Base-by-base conservation (phyloP, 2,329 filamentous ascomycete genomes). In the Pyrenophora tritici-repentis region DNA sequence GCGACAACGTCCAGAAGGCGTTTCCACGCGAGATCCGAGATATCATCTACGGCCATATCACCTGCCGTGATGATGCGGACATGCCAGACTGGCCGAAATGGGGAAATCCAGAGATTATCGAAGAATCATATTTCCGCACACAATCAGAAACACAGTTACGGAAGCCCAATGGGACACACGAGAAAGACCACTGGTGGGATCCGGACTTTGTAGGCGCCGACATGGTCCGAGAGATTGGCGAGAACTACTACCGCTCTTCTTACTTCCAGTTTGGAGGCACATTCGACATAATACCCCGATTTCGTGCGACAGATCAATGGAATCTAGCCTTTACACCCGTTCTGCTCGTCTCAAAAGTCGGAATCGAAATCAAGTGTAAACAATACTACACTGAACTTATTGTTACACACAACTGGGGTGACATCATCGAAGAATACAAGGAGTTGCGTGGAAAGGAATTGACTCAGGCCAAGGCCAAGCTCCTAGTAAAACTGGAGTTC, bases 171-270 rank as follows among this genome's bases (percentile, higher is more conserved):
- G 5, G 18, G 18, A 20, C 5, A 20, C 3, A 3, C 3, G 18
- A 20, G 3, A 20, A 24, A 7, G 22, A 24, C 6, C 22, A 24
- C 22, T 24, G 22, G 7, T 49, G 53, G 45, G 17, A 44, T 26
- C 4, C 8, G 2, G 36, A 47, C 6, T 53, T 37, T 14, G 50
- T 56, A 1, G 50, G 50, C 14, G 18, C 26, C 6, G 35, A 29
- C 1, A 42, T 48, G 42, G 24, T 14, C 8, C 22, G 14, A 6
- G 54, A 53, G 14, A 8, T 56, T 1, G 34, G 47, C 1, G 46
- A 56, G 24, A 53, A 34, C 24, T 56, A 41, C 45, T 56, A 56
- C 29, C 48, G 53, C 6, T 56, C 38, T 24, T 3, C 29, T 48
- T 6, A 48, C 12, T 37, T 31, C 3, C 29, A 45, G 0, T 53